phyloP scores from a whole-genome alignment of 1,139 yeast species.

The Protomyces arabidopsidicola region DNA sequence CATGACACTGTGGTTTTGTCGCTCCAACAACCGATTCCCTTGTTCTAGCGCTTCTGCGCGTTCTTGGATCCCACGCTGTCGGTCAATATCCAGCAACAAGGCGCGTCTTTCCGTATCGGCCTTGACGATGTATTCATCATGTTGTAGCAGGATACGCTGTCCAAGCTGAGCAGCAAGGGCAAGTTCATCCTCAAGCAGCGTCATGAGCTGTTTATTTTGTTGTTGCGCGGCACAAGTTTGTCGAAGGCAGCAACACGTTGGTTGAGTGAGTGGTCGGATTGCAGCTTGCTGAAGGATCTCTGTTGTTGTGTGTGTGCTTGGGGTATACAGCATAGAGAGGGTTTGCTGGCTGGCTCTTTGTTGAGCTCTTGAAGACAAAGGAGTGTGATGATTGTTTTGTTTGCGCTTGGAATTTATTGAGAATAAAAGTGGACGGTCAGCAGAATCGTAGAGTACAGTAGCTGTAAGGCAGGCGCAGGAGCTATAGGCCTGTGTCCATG shows the following conservation, averaged over 20 bases:
- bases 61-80: conserved; percentile 4
- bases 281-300: background rate
- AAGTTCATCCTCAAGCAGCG: conserved; percentile 10
- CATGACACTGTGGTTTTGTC: conserved; percentile 5
- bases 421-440: too few relatives aligned
- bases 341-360: background rate
- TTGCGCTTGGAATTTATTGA: too few relatives aligned
- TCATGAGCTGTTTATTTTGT: conserved; percentile 12
- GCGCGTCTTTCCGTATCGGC: background rate
- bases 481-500: too few relatives aligned
- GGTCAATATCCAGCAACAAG: conserved; percentile 7
- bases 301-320: background rate
- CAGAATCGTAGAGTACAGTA: too few relatives aligned
- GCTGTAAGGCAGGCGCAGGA: too few relatives aligned
- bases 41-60: conserved; percentile 13
- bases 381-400: too few relatives aligned
- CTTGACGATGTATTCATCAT: conserved; percentile 6
- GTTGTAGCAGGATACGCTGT: background rate
- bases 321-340: background rate
- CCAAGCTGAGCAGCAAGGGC: conserved; percentile 19
- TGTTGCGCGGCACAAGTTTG: background rate
- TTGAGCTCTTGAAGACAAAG: too few relatives aligned
- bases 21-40: conserved; percentile 10
- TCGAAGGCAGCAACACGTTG: conserved; percentile 11
- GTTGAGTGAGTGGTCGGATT: background rate